Conservation (phyloP, 208 protist genomes). For the Porcisia deanei region DNA sequence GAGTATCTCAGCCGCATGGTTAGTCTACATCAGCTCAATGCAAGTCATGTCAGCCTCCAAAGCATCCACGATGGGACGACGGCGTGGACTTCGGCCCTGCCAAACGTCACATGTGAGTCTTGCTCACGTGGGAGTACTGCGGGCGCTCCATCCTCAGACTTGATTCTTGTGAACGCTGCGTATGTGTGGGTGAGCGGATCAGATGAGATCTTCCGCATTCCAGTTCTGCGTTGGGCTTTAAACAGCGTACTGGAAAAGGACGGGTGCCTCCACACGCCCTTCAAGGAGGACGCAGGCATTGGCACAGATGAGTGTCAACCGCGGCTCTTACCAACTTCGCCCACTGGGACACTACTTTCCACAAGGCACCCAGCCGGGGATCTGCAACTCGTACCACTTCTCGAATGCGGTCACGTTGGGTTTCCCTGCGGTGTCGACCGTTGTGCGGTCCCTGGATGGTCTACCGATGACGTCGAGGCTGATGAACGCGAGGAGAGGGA, state of each 20-base stretch:
- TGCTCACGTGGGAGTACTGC: not conserved
- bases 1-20: slow-evolving; percentile 21
- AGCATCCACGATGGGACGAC: slow-evolving; percentile 14
- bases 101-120: not conserved
- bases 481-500: slow-evolving; percentile 41
- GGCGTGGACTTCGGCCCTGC: slow-evolving; percentile 22
- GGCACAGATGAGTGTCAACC: not conserved
- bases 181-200: slow-evolving; percentile 28
- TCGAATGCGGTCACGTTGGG: not conserved
- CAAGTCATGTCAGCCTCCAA: slow-evolving; percentile 21
- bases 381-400: slow-evolving; percentile 13
- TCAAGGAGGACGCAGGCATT: not conserved
- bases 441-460: not conserved
- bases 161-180: slow-evolving; percentile 7
- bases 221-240: slow-evolving; percentile 5
- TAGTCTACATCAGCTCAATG: slow-evolving; percentile 21
- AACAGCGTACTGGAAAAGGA: not conserved
- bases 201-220: slow-evolving; percentile 23
- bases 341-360: slow-evolving; percentile 6
- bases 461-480: slow-evolving; percentile 31
- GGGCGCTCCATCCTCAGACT: not conserved
- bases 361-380: not conserved
- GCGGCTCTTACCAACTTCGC: slow-evolving; percentile 8
- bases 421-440: not conserved
- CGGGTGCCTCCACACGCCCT: not conserved